Base-by-base conservation (phyloP, 2,329 filamentous ascomycete genomes). In the Erysiphe neolycopersici region DNA sequence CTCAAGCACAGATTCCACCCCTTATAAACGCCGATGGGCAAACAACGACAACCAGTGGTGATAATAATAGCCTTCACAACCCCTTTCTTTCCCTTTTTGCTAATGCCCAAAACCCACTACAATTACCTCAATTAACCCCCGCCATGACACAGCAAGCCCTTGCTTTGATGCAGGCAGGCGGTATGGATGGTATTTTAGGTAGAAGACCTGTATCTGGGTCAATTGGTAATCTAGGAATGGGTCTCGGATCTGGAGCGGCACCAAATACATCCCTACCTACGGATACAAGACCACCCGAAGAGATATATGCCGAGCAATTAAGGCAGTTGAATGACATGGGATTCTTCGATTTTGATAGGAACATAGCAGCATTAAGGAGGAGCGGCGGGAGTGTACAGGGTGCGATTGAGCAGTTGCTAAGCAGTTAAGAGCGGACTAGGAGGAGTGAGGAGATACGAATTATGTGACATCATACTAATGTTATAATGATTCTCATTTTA, bases 251-350 rank as follows among this genome's bases (percentile, higher is more conserved):
- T 2, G 46, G 50, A 19, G 54, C 54, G 36, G 60, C 56, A 36
- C 54, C 56, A 2, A 59, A 57, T 17, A 57, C 68, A 1, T 59
- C 69, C 12, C 61, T 70, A 16, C 79, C 83, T 5, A 61, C 69
- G 2, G 89, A 98, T 61, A 92, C 69, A 54, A 71, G 87, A 48
- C 85, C 89, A 4, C 87, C 89, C 0, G 89, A 98, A 64, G 89
- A 95, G 61, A 68, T 82, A 46, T 98, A 93, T 53, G 84, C 80
- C 3, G 76, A 81, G 30, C 87, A 98, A 61, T 65, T 98, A 42
- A 69, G 83, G 47, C 84, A 95, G 62, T 64, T 98, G 48, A 98
- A 98, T 59, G 89, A 95, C 51, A 98, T 98, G 89, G 89, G 89
- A 3, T 98, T 98, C 62, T 93, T 75, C 58, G 85, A 98, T 56